Base-by-base conservation (phyloP, 495 filamentous ascomycete species). In the Cairneyella variabilis region DNA sequence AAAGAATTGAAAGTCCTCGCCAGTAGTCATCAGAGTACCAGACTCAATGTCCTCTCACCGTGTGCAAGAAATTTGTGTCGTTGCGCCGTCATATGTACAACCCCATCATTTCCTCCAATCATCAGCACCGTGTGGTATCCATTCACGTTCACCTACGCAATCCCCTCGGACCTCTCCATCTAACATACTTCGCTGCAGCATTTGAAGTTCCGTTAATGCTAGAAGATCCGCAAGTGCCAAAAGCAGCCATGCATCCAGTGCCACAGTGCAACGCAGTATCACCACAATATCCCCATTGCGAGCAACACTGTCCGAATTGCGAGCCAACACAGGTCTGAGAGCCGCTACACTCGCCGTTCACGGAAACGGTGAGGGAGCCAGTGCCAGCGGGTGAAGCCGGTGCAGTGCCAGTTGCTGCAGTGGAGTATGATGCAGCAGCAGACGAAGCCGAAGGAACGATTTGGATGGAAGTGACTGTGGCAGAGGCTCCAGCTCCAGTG, bases 141-240 rank as follows among this genome's bases (percentile, higher is more conserved):
- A n/a, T n/a, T n/a, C n/a, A n/a, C n/a, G n/a, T n/a, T n/a, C n/a
- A n/a, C n/a, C n/a, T n/a, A n/a, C n/a, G n/a, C n/a, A n/a, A n/a
- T n/a, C n/a, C n/a, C n/a, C n/a, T n/a, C n/a, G n/a, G n/a, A n/a
- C n/a, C n/a, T n/a, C n/a, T n/a, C n/a, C n/a, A n/a, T n/a, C n/a
- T n/a, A n/a, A n/a, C n/a, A n/a, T n/a, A n/a, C n/a, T n/a, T n/a
- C n/a, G n/a, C n/a, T n/a, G n/a, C n/a, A n/a, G n/a, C n/a, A n/a
- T n/a, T n/a, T n/a, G n/a, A n/a, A n/a, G n/a, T n/a, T n/a, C n/a
- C n/a, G n/a, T n/a, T n/a, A n/a, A n/a, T n/a, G n/a, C n/a, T n/a
- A n/a, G n/a, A n/a, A n/a, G 28, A 6, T 7, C 51, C 51, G n/a
- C 57, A 60, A 14, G 51, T 11, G 22, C 59, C 59, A 41, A 51